These are phyloP conservation scores for Dillenia suffruticosa DNA, from an alignment of 164 flowering plant species.

Conservation along the genomic window DNA sequence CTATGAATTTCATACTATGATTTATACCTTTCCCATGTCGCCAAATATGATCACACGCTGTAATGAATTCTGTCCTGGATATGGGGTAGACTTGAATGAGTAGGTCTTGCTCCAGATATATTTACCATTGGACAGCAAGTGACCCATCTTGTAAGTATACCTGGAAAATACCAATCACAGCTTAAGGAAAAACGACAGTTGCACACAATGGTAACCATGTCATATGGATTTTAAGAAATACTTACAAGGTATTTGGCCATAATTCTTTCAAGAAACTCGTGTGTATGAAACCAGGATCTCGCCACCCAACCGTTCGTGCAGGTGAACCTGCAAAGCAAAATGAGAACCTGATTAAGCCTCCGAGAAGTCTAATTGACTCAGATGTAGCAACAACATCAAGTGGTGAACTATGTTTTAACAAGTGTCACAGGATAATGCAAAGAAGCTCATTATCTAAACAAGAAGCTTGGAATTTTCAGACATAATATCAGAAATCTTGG, in stretches of 20 bases:
- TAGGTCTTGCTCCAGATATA: slow-evolving; percentile 64
- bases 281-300: slow-evolving; percentile 91
- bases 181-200: background rate
- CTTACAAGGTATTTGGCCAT: slow-evolving; percentile 79
- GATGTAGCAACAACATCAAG: too few relatives aligned
- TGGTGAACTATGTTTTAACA: too few relatives aligned
- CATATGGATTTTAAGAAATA: background rate
- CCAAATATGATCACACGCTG: slow-evolving; percentile 80
- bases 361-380: background rate
- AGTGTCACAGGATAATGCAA: too few relatives aligned
- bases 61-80: slow-evolving; percentile 75
- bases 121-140: slow-evolving; percentile 46
- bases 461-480: background rate
- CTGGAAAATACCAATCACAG: slow-evolving; percentile 25
- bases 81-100: slow-evolving; percentile 68
- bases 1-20: background rate
- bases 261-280: slow-evolving; percentile 74
- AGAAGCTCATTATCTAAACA: too few relatives aligned
- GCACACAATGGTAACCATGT: too few relatives aligned
- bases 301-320: slow-evolving; percentile 88
- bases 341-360: slow-evolving; percentile 1
- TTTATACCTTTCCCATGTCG: slow-evolving; percentile 82
- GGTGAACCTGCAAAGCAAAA: slow-evolving; percentile 55
- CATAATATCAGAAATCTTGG: background rate
- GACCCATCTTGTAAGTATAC: slow-evolving; percentile 75